These are phyloP conservation scores for Cyclocybe cylindracea DNA, from an alignment of 768 basidiomycete genomes.

Conservation along the genomic window DNA sequence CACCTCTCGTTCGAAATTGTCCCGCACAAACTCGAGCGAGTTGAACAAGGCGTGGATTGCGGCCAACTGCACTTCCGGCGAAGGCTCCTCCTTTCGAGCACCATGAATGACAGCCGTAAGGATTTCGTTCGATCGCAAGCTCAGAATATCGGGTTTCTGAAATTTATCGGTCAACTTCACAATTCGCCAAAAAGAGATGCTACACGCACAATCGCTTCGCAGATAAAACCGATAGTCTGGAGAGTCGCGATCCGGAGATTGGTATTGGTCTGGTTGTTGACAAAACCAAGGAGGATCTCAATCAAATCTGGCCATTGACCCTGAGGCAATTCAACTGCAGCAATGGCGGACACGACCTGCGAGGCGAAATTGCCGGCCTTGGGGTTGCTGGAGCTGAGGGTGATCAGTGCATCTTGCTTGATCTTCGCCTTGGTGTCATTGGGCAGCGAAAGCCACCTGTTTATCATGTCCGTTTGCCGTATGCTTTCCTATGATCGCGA, in stretches of 20 bases:
- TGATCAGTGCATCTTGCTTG: constrained; percentile 84
- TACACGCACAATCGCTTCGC: constrained; percentile 87
- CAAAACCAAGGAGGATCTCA: constrained; percentile 82
- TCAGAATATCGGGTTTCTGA: constrained; percentile 92
- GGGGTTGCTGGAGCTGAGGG: constrained; percentile 69
- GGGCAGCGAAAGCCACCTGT: constrained; percentile 81
- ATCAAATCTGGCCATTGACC: constrained; percentile 92
- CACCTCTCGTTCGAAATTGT: constrained; percentile 98
- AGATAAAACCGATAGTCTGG: constrained; percentile 96
- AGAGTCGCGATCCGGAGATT: constrained; percentile 85
- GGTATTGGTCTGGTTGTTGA: constrained; percentile 71
- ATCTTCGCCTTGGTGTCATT: constrained; percentile 71
- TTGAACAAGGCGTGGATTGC: constrained; percentile 93
- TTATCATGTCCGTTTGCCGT: constrained; percentile 74
- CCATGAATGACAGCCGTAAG: constrained; percentile 98
- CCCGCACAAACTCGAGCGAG: constrained; percentile 95
- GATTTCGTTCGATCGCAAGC: constrained; percentile 92
- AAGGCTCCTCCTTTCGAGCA: constrained; percentile 93
- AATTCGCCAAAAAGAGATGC: background rate
- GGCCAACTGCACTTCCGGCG: constrained; percentile 86
- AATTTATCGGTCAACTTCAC: constrained; percentile 11
- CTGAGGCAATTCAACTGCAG: constrained; percentile 86
- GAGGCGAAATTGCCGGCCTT: constrained; percentile 88
- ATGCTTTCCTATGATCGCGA: constrained; percentile 58
- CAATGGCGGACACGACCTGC: constrained; percentile 93